Evolutionary conservation across 192 early-diverging fungal species (phyloP).

Genomic region (Haplosporangium gracile): DNA sequence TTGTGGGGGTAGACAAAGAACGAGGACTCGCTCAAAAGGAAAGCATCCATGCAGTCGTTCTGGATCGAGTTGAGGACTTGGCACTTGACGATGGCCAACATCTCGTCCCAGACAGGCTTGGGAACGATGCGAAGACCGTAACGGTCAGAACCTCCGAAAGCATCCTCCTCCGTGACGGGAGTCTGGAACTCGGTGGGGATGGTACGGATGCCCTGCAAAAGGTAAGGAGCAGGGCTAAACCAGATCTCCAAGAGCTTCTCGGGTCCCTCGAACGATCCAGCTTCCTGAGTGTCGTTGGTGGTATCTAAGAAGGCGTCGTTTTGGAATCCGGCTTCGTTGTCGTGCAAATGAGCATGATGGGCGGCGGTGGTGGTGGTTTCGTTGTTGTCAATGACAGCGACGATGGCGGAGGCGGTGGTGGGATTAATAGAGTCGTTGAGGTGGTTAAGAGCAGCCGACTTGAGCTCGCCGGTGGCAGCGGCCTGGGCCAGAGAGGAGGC

Average conservation of each 20-base stretch:
- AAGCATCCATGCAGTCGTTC: slow-evolving; percentile 90
- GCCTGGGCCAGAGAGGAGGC: slow-evolving; percentile 49
- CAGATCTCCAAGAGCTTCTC: slow-evolving; percentile 99
- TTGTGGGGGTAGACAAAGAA: slow-evolving; percentile 98
- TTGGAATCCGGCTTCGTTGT: slow-evolving; percentile 48
- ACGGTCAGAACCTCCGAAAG: slow-evolving; percentile 46
- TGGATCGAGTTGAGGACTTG: slow-evolving; percentile 88
- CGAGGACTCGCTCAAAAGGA: slow-evolving; percentile 96
- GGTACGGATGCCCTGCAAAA: slow-evolving; percentile 47
- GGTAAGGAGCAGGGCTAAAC: slow-evolving; percentile 78
- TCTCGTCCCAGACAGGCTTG: slow-evolving; percentile 88
- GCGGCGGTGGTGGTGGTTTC: background rate
- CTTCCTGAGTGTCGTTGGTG: slow-evolving; percentile 50
- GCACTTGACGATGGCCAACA: slow-evolving; percentile 95
- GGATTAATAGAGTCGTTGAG: slow-evolving; percentile 31
- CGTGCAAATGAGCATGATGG: slow-evolving; percentile 32
- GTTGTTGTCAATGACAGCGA: slow-evolving; percentile 16
- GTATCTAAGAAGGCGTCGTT: slow-evolving; percentile 53
- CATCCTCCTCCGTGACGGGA: slow-evolving; percentile 34
- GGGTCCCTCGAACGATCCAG: slow-evolving; percentile 90
- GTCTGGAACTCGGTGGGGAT: slow-evolving; percentile 34
- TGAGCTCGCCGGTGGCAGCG: slow-evolving; percentile 50
- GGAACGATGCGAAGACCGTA: slow-evolving; percentile 82
- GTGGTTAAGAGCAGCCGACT: slow-evolving; percentile 49
- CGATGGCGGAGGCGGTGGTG: slow-evolving; percentile 13